Evolutionary conservation across 2,329 filamentous ascomycete species (phyloP).

Genomic region (Pseudocercospora fijiensis): DNA sequence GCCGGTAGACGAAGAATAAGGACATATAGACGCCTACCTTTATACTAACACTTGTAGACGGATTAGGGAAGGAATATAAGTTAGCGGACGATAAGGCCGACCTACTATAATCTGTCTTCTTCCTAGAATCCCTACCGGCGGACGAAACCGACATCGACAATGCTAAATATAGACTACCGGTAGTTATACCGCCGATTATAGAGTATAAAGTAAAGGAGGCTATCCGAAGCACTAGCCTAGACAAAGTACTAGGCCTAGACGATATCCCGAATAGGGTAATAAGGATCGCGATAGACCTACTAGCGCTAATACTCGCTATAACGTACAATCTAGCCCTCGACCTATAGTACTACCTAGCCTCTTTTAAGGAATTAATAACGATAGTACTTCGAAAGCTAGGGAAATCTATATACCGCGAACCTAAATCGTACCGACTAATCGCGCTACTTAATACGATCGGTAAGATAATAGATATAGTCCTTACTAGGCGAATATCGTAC

Average conservation of each 20-base stretch:
- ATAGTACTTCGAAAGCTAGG: background rate
- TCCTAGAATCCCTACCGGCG: background rate
- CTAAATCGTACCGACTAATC: background rate
- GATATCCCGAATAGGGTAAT: background rate
- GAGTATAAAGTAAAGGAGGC: background rate
- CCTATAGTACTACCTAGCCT: background rate
- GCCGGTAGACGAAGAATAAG: background rate
- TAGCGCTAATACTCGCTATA: background rate
- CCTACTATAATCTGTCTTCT: background rate
- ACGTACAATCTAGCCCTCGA: background rate
- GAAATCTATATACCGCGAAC: background rate
- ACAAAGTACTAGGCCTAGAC: background rate
- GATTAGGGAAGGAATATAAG: background rate
- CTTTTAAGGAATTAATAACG: background rate
- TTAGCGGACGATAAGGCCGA: background rate
- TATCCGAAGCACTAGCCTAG: background rate
- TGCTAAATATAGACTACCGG: background rate
- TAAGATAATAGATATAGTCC: background rate
- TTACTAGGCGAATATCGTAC: background rate
- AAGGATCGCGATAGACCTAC: background rate
- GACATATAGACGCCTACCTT: background rate
- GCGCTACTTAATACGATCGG: background rate
- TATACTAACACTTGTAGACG: background rate
- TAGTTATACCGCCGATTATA: background rate
- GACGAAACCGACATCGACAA: background rate